phyloP scores from a whole-genome alignment of 257 asterid species.

The Solanum paucissectum region DNA sequence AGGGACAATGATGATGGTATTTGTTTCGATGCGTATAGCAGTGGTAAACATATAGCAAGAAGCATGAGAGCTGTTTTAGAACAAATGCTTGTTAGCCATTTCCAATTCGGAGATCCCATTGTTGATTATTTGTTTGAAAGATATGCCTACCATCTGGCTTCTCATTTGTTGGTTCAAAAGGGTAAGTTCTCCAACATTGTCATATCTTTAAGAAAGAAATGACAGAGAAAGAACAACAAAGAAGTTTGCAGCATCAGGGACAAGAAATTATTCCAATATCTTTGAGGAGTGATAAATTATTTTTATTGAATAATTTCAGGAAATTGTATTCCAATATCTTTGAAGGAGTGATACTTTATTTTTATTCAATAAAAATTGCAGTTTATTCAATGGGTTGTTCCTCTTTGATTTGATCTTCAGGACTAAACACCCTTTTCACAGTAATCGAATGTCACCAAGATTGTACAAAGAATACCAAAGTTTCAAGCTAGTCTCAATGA shows the following conservation, averaged over 20 bases:
- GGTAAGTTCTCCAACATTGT: background rate
- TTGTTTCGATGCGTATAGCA: background rate
- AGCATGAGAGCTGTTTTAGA: background rate
- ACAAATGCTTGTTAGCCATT: background rate
- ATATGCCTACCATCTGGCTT: background rate
- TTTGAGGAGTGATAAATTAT: background rate
- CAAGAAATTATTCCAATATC: background rate
- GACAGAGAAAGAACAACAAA: background rate
- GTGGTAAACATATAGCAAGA: background rate
- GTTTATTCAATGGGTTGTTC: background rate
- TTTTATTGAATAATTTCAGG: background rate
- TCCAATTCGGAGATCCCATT: background rate
- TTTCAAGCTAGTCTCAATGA: background rate
- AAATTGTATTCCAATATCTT: background rate
- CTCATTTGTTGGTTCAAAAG: background rate
- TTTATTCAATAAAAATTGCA: background rate
- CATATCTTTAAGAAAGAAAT: background rate
- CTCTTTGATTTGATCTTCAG: conserved; percentile 2
- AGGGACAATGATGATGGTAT: background rate
- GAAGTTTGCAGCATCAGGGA: too few species aligned
- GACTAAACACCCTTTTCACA: conserved; percentile 21
- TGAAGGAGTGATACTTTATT: background rate
- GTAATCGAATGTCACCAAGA: background rate
- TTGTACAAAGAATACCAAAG: background rate
- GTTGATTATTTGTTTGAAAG: background rate